Percentiles rank a stretch among this genome's conserved stretches.
phyloP scores from a whole-genome alignment of 108 stramenopile genomes.

The Pseudonitzschia multiseries region DNA sequence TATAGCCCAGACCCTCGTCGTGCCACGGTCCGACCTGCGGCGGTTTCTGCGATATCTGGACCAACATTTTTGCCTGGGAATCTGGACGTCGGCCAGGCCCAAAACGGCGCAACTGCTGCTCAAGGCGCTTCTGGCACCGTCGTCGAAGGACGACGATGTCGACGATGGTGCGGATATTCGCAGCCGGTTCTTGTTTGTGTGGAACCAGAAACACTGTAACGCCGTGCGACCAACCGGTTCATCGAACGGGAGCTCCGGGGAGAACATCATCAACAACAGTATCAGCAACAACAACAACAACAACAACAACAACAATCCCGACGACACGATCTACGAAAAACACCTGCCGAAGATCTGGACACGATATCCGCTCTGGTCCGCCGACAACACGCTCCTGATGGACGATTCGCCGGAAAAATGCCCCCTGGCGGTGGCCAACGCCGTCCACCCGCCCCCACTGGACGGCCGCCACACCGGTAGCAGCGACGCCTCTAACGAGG shows the following conservation, averaged over 20 bases:
- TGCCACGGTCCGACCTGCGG: constrained; percentile 58
- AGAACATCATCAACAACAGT: neutral
- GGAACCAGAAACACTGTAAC: constrained; percentile 56
- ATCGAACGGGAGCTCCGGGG: neutral
- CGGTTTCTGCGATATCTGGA: constrained; percentile 51
- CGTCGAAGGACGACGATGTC: neutral
- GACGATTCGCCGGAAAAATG: constrained; percentile 86
- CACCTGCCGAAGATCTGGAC: constrained; percentile 68
- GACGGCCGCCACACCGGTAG: constrained; percentile 33
- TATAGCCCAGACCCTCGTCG: constrained; percentile 63
- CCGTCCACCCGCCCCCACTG: constrained; percentile 72
- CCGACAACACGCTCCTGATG: constrained; percentile 70
- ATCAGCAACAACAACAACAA: constrained; percentile 2
- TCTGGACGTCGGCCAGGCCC: constrained; percentile 80
- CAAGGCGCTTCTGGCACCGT: constrained; percentile 45
- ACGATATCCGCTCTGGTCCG: constrained; percentile 69
- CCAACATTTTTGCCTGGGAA: constrained; percentile 59
- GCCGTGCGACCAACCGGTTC: neutral
- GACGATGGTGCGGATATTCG: constrained; percentile 19
- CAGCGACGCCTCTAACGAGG: constrained; percentile 18
- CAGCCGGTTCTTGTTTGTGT: constrained; percentile 64
- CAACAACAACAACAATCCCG: neutral
- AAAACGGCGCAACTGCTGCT: constrained; percentile 67
- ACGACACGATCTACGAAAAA: constrained; percentile 58
- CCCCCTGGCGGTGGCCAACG: constrained; percentile 44